phyloP scores from a whole-genome alignment of 2,329 filamentous ascomycete species.

The Pyricularia pennisetigena region DNA sequence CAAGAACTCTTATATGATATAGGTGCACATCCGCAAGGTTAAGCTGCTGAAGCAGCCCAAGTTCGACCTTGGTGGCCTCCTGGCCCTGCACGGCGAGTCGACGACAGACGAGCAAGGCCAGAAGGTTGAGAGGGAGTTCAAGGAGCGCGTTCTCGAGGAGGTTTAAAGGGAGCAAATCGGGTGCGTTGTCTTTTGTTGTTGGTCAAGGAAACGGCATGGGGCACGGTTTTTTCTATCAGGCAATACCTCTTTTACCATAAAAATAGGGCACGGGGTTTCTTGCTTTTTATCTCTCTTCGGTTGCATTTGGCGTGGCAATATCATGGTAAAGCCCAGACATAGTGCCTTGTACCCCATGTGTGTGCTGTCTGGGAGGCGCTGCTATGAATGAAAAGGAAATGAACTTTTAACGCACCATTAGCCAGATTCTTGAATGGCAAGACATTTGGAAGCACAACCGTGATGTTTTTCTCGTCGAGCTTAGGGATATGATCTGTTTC shows the following conservation, averaged over 20 bases:
- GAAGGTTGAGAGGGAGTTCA: conserved; percentile 99
- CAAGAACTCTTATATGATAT: conserved; percentile 7
- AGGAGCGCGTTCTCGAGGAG: conserved; percentile 89
- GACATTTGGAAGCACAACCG: neutral
- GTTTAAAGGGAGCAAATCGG: conserved; percentile 56
- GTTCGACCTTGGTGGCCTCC: conserved; percentile 94
- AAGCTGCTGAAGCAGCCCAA: conserved; percentile 98
- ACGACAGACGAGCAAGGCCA: conserved; percentile 92
- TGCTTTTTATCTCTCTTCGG: conserved; percentile 25
- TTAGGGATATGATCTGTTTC: neutral
- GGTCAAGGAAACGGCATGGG: conserved; percentile 34
- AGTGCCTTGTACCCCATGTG: conserved; percentile 1
- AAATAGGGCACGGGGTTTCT: conserved; percentile 28
- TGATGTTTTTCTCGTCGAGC: neutral
- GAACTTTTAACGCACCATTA: neutral
- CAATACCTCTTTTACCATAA: conserved; percentile 12
- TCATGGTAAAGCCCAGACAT: conserved; percentile 20
- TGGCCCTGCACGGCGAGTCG: conserved; percentile 96
- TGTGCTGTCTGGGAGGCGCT: conserved; percentile 1
- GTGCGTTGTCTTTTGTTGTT: conserved; percentile 10
- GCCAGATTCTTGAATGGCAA: neutral
- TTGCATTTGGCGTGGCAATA: conserved; percentile 34
- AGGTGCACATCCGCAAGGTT: conserved; percentile 99
- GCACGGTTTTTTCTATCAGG: conserved; percentile 22
- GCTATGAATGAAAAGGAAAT: conserved; percentile 3